These are phyloP conservation scores for Aureobasidium sp. DNA, from an alignment of 2,329 filamentous ascomycete species.

Conservation along the genomic window DNA sequence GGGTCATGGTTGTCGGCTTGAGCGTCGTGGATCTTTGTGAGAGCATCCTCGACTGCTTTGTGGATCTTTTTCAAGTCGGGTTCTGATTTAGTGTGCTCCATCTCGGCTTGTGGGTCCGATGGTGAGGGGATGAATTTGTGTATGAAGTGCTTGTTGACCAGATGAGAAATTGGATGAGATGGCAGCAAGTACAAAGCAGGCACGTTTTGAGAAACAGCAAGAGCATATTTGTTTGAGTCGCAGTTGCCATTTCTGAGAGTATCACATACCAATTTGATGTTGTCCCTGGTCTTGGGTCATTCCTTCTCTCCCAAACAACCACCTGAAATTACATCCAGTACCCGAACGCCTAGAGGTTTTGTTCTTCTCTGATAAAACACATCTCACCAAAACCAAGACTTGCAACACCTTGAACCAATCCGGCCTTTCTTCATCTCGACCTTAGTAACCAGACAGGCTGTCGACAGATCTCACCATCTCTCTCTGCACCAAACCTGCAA, in stretches of 20 bases:
- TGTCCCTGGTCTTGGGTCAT: background rate
- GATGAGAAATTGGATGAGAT: background rate
- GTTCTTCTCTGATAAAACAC: background rate
- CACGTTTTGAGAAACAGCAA: background rate
- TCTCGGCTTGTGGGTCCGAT: background rate
- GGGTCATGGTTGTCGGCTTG: background rate
- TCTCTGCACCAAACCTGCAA: slow-evolving; percentile 2
- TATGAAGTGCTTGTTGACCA: background rate
- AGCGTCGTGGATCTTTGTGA: background rate
- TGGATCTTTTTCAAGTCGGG: background rate
- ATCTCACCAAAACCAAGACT: background rate
- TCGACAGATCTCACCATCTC: background rate
- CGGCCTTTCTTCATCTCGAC: background rate
- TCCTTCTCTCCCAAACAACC: background rate
- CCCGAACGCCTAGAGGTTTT: too few species aligned
- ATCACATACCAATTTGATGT: background rate
- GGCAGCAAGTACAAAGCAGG: background rate
- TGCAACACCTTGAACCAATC: background rate
- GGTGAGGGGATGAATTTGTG: background rate
- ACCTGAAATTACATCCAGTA: background rate
- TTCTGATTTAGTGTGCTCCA: background rate
- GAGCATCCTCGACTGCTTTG: background rate
- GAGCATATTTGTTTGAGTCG: background rate
- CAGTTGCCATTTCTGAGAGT: background rate
- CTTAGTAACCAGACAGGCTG: background rate